These are phyloP conservation scores for Hebeloma cylindrosporum DNA, from an alignment of 768 basidiomycete genomes.

Conservation along the genomic window DNA sequence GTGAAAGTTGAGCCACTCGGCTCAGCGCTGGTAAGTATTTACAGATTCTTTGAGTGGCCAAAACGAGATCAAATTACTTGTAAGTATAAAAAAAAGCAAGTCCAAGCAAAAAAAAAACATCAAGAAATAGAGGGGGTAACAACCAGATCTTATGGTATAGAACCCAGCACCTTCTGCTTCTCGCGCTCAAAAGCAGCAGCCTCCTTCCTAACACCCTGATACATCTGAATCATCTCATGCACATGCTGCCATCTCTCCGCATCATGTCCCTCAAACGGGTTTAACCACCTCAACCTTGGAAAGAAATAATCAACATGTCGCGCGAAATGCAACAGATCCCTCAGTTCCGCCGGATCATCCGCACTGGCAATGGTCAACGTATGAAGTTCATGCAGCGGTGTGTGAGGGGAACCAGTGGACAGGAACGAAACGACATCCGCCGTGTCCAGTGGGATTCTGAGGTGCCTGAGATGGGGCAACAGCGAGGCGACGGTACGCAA, in stretches of 20 bases:
- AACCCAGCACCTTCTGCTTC: not conserved
- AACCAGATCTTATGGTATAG: too few relatives aligned
- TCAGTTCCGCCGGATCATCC: constrained; percentile 25
- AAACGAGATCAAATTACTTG: too few relatives aligned
- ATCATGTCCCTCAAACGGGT: constrained; percentile 19
- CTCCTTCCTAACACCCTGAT: constrained; percentile 28
- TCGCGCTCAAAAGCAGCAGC: constrained; percentile 14
- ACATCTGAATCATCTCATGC: constrained; percentile 29
- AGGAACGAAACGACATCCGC: constrained; percentile 15
- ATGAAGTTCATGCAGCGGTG: constrained; percentile 19
- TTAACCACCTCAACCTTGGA: constrained; percentile 20
- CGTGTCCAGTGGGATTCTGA: constrained; percentile 26
- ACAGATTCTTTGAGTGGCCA: too few relatives aligned
- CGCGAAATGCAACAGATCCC: constrained; percentile 25
- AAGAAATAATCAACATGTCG: constrained; percentile 28
- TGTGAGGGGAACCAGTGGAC: constrained; percentile 10
- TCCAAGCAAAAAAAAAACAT: too few relatives aligned
- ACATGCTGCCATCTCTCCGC: constrained; percentile 28
- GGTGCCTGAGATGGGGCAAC: constrained; percentile 21
- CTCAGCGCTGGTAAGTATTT: too few relatives aligned
- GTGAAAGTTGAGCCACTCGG: too few relatives aligned
- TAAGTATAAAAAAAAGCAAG: too few relatives aligned
- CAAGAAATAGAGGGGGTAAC: too few relatives aligned
- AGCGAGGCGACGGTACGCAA: constrained; percentile 20
- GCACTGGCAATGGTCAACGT: constrained; percentile 23